A percentile compares a stretch with the other conserved stretches of the same genome.
Evolutionary conservation across 2,329 filamentous ascomycete genomes (phyloP).

Genomic region (Cordyceps farinosa): DNA sequence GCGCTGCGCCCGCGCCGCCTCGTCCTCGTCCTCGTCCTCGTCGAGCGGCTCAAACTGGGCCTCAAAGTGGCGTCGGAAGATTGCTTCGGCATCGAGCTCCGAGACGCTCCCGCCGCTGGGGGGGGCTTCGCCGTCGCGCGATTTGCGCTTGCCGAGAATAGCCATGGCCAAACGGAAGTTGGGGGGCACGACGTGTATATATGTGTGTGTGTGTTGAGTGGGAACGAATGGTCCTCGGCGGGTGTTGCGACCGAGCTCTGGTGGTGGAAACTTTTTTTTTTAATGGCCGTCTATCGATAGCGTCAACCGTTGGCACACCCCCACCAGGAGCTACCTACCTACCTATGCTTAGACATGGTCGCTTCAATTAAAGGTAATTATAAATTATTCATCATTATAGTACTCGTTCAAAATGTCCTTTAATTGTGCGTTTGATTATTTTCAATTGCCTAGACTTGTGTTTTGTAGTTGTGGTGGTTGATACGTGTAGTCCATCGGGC

Average conservation of each 20-base stretch:
- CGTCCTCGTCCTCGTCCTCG: constrained; percentile 24
- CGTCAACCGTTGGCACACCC: background rate
- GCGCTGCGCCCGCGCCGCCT: constrained; percentile 29
- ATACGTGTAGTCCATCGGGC: too few species aligned
- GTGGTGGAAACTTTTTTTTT: constrained; percentile 9
- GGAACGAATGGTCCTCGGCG: background rate
- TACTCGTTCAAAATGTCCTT: too few species aligned
- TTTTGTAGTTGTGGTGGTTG: too few species aligned
- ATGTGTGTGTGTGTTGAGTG: constrained; percentile 8
- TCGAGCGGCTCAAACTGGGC: constrained; percentile 76
- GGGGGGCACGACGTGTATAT: background rate
- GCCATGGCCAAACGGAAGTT: constrained; percentile 33
- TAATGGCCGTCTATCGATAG: background rate
- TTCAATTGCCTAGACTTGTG: too few species aligned
- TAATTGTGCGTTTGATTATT: too few species aligned
- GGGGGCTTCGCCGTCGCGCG: constrained; percentile 5
- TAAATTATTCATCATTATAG: too few species aligned
- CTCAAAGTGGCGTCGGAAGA: constrained; percentile 84
- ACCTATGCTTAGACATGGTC: too few species aligned
- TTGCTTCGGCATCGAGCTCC: constrained; percentile 61
- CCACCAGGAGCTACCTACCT: background rate
- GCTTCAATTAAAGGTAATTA: too few species aligned
- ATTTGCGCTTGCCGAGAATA: constrained; percentile 49
- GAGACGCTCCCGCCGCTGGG: constrained; percentile 25
- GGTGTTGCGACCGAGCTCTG: background rate